Base-by-base conservation (phyloP, 148 eudicot species). In the Nyssa sinensis region DNA sequence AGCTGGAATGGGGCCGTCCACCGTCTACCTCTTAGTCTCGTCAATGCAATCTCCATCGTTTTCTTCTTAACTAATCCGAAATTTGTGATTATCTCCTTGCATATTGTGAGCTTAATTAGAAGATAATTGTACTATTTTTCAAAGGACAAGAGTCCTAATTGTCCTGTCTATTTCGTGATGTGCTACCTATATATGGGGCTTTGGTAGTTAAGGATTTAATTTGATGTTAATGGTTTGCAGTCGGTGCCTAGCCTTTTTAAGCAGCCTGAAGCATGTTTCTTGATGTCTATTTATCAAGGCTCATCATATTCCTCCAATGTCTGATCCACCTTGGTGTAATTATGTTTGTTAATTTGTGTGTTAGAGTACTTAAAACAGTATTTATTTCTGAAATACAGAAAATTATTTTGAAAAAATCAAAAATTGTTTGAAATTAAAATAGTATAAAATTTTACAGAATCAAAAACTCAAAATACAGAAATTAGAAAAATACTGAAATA, bases 1-100 rank as follows among this genome's bases (percentile, higher is more conserved):
- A 78, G 66, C 66, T 72, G 75, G 57, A 14, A 31, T 66, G 62
- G 44, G n/a, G n/a, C n/a, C n/a, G n/a, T 75, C 55, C 12, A 13
- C 72, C n/a, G 25, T 30, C 3, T 6, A 21, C 1, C 34, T 61
- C 68, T 21, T 63, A 21, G 69, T 34, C 59, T 28, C 19, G 16
- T 30, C 53, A 10, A 70, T 60, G 1, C 44, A 37, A 3, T 37
- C 44, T n/a, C 44, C 9, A 37, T 37, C 44, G 4, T 37, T 37
- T 37, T 37, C 44, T 37, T 37, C 44, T 37, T 37, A n/a, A n/a
- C n/a, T n/a, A n/a, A n/a, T n/a, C n/a, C n/a, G n/a, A n/a, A n/a
- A n/a, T n/a, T n/a, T n/a, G n/a, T n/a, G n/a, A n/a, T n/a, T n/a
- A n/a, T n/a, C n/a, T n/a, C n/a, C n/a, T n/a, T 4, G 44, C 9